Percentiles rank a stretch among this genome's conserved stretches.
Evolutionary conservation across 164 flowering plant genomes (phyloP).

Genomic region (Amborella trichopoda): DNA sequence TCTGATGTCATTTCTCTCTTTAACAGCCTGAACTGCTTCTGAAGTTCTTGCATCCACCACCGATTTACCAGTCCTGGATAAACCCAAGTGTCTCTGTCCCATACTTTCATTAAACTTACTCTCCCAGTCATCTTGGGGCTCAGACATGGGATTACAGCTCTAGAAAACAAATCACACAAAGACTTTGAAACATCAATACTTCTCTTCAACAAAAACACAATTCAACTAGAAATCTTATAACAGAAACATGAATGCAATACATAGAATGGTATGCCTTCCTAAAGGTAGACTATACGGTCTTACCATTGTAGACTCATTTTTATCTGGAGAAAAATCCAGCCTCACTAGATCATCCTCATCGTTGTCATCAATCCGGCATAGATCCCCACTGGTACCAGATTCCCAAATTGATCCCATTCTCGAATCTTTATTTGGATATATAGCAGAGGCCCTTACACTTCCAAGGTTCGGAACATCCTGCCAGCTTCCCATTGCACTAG

Average conservation of each 20-base stretch:
- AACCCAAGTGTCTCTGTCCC: conserved; percentile 15
- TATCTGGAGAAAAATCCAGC: conserved; percentile 7
- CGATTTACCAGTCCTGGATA: no score
- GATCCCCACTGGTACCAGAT: conserved; percentile 33
- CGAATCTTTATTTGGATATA: conserved; percentile 29
- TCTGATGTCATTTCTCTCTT: conserved; percentile 27
- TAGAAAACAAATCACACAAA: conserved; percentile 5
- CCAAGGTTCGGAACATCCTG: conserved; percentile 28
- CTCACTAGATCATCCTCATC: conserved; percentile 31
- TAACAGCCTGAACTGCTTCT: conserved; percentile 3
- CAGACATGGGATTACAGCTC: conserved; percentile 64
- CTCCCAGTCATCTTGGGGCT: conserved; percentile 52
- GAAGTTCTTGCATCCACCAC: no score
- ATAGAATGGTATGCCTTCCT: no score
- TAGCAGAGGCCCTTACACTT: conserved; percentile 39
- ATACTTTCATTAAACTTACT: conserved; percentile 47
- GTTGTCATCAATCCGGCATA: conserved; percentile 51
- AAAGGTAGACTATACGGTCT: neutral
- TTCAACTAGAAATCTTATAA: no score
- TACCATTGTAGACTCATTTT: neutral
- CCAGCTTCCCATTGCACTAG: conserved; percentile 20
- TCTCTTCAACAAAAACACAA: no score
- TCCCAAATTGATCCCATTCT: conserved; percentile 24
- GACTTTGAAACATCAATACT: neutral
- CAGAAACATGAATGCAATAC: no score